Percentiles rank a stretch among this genome's conserved stretches.
These are phyloP conservation scores for Phalaenopsis aphrodite DNA, from an alignment of 106 monocot species.

Conservation along the genomic window DNA sequence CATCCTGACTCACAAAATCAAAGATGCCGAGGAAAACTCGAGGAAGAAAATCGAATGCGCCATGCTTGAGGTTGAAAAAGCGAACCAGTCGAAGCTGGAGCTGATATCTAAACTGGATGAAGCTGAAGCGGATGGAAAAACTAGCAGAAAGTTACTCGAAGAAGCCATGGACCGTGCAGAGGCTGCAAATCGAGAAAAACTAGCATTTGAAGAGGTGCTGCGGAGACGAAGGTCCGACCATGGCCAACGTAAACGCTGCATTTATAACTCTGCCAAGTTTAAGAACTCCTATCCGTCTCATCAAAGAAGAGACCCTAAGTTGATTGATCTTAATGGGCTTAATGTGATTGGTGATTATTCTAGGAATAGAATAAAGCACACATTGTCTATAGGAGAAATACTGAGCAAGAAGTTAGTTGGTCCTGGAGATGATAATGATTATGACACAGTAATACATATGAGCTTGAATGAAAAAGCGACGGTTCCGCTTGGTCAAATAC, in stretches of 20 bases:
- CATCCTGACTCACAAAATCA: conserved; percentile 44
- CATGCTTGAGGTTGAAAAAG: conserved; percentile 43
- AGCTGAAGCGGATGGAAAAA: conserved; percentile 39
- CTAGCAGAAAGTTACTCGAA: conserved; percentile 35
- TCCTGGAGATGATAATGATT: conserved; percentile 26
- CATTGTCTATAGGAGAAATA: conserved; percentile 80
- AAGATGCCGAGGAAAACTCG: conserved; percentile 58
- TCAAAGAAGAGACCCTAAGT: conserved; percentile 32
- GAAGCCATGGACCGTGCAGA: conserved; percentile 64
- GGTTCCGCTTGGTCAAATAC: conserved; percentile 66
- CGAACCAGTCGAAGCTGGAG: conserved; percentile 37
- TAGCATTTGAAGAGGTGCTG: conserved; percentile 59
- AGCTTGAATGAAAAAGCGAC: conserved; percentile 16
- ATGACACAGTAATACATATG: conserved; percentile 10
- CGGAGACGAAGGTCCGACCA: conserved; percentile 62
- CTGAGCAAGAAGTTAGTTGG: conserved; percentile 62
- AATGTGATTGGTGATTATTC: conserved; percentile 19
- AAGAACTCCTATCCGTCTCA: conserved; percentile 31
- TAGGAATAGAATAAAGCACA: conserved; percentile 20
- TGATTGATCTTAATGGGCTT: conserved; percentile 31
- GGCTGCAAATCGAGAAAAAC: conserved; percentile 51
- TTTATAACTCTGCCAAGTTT: conserved; percentile 45
- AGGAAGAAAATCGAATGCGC: conserved; percentile 49
- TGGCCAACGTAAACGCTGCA: conserved; percentile 34
- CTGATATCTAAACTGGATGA: conserved; percentile 44